Base-by-base conservation (phyloP, 805 yeast genomes). In the Komagataella ulmi region DNA sequence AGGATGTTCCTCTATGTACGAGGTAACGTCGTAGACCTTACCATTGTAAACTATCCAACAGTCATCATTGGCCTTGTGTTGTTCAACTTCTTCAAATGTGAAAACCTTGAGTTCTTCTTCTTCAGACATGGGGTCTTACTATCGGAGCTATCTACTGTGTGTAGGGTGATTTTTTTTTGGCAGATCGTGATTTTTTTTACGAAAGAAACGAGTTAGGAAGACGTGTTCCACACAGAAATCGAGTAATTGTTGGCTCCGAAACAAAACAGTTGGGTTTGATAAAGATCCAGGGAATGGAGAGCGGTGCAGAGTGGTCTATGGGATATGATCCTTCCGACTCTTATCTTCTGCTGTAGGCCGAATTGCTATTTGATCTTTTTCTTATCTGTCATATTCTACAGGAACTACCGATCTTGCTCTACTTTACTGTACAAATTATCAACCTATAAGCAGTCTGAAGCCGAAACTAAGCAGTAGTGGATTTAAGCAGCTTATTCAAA, bases 1-100 rank as follows among this genome's bases (percentile, higher is more conserved):
- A 3, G 98, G 98, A 65, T 91, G 98, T 49, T 76, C 80, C 17
- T 78, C 74, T 51, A 85, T 72, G 66, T 90, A 89, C 40, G 72
- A 69, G 6, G 91, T 76, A 30, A 85, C 75, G 64, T 88, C 83
- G 64, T 82, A 88, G 5, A 91, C 95, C 58, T 83, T 81, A 53
- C 84, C 88, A 59, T 88, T 82, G 54, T 88, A 74, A 52, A 88
- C 76, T 73, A 91, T 80, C 96, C 97, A 91, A 46, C 88, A 68
- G 59, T 86, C 88, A 17, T 83, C 85, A 46, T 81, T 77, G n/a
- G 79, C 71, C 64, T 78, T 80, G 74, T 90, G 97, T 58, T 73
- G 63, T 36, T 81, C 75, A 51, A 89, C 80, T 64, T 89, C 87
- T 54, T 80, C 85, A 57, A 73, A 75, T 44, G 84, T 79, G 70